Evolutionary conservation across 257 asterid genomes (phyloP), one percentile per base, ranked within the genome.

Genomic region (Mentha longifolia): DNA sequence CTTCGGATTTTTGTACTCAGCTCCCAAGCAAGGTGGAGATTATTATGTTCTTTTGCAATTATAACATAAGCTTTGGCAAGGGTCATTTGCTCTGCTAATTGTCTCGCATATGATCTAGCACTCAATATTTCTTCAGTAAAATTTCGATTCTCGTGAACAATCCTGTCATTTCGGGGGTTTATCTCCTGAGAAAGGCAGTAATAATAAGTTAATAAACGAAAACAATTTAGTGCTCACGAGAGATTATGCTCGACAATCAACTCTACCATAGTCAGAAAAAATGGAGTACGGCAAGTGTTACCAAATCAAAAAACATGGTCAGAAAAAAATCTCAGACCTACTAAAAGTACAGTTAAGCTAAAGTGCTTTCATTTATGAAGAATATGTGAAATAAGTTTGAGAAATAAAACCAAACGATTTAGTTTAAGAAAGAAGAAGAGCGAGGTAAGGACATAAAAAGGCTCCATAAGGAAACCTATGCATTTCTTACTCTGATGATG

Each of bases 1-100:
- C 81, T 86, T 84, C 95, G 83, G 45, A 92, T 87, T 74, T 82
- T 85, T 19, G 93, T 81, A 80, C 95, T 89, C 31, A 92, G 90
- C 82, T 87, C 86, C 93, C 96, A 85, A 4, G 98, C 98, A 74
- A 92, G 96, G 75, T 84, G 90, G 81, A 92, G 95, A 76, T 89
- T 85, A 56, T 82, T 84, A 60, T 88, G 95, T 81, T 89, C 95
- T 78, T 92, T 89, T 74, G 96, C 95, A 46, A 92, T 89, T 33
- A 92, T 81, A 56, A 88, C 85, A 39, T 92, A 92, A 35, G 98
- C 96, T 85, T 92, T 92, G 74, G 98, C 96, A 55, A 92, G 94
- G 68, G 87, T 87, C 87, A 90, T 86, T 75, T 92, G 96, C 84
- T 92, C 94, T 9, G 92, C 83, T 81, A 92, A 77, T 80, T 92